Conservation (phyloP, 2,329 filamentous ascomycete genomes). For the Calonectria pteridis region DNA sequence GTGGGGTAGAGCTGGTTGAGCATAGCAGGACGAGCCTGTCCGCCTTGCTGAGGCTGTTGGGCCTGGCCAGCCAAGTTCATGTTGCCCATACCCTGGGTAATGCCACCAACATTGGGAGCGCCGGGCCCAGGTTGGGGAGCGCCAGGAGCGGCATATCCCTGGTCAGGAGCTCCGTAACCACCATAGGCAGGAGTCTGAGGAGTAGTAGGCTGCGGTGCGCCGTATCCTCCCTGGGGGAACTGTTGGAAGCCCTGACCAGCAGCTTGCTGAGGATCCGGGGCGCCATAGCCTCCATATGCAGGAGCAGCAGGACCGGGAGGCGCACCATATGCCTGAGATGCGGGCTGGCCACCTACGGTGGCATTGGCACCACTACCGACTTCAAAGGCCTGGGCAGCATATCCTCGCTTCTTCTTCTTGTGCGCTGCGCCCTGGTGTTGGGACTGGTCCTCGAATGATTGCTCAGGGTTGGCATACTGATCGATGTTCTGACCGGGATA, state of each 20-base stretch:
- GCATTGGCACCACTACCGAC: constrained; percentile 91
- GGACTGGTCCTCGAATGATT: constrained; percentile 51
- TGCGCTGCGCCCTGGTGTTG: constrained; percentile 54
- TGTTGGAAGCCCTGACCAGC: constrained; percentile 58
- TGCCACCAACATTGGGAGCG: constrained; percentile 71
- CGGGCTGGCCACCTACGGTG: constrained; percentile 61
- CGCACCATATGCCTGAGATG: constrained; percentile 60
- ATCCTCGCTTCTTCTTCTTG: constrained; percentile 93
- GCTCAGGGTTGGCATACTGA: constrained; percentile 58
- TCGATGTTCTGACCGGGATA: constrained; percentile 53
- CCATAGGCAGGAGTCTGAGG: constrained; percentile 56
- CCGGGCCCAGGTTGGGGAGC: constrained; percentile 44
- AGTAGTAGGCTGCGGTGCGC: constrained; percentile 55
- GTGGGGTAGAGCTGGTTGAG: constrained; percentile 94
- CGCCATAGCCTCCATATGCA: constrained; percentile 72
- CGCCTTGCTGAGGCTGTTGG: constrained; percentile 56
- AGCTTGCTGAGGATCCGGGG: constrained; percentile 59
- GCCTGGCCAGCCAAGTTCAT: constrained; percentile 77
- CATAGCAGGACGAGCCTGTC: constrained; percentile 58
- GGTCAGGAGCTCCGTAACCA: constrained; percentile 76
- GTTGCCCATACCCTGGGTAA: constrained; percentile 87
- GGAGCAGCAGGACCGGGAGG: constrained; percentile 58
- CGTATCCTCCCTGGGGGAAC: constrained; percentile 57
- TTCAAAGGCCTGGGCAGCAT: constrained; percentile 94
- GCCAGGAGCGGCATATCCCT: constrained; percentile 72